Conservation (phyloP, 768 basidiomycete species). For the Leucocoprinus sp. region DNA sequence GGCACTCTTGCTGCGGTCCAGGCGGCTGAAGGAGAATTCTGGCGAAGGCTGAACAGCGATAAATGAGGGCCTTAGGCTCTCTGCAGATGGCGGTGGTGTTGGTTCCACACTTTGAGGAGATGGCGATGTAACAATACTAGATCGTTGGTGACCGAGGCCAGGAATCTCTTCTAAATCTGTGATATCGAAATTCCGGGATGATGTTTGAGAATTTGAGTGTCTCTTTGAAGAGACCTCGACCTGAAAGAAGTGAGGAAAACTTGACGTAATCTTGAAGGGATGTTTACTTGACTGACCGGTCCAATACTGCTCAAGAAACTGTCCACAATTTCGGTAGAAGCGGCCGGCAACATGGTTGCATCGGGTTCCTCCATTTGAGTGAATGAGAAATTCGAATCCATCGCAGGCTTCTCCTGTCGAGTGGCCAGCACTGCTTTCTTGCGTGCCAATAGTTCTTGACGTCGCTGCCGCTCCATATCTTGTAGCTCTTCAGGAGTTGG, state of each 20-base stretch:
- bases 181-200: slow-evolving; percentile 4
- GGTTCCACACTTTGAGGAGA: slow-evolving; percentile 6
- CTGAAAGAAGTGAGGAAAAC: background rate
- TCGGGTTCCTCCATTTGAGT: slow-evolving; percentile 15
- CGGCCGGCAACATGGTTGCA: slow-evolving; percentile 25
- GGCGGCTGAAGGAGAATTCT: slow-evolving; percentile 5
- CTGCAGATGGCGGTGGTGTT: slow-evolving; percentile 24
- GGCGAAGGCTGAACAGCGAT: slow-evolving; percentile 5
- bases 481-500: slow-evolving; percentile 31
- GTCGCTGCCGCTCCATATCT: slow-evolving; percentile 70
- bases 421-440: slow-evolving; percentile 72
- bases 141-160: slow-evolving; percentile 18
- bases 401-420: slow-evolving; percentile 39
- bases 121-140: background rate
- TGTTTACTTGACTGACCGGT: slow-evolving; percentile 16
- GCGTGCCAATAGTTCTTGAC: slow-evolving; percentile 68
- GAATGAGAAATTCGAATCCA: slow-evolving; percentile 13
- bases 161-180: slow-evolving; percentile 46
- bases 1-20: slow-evolving; percentile 28
- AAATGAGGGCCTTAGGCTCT: slow-evolving; percentile 14
- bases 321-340: slow-evolving; percentile 51
- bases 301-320: slow-evolving; percentile 68
- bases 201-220: background rate
- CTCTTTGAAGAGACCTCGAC: slow-evolving; percentile 15
- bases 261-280: background rate